Conservation (phyloP, 768 basidiomycete species). For the Leccinum imitatum region DNA sequence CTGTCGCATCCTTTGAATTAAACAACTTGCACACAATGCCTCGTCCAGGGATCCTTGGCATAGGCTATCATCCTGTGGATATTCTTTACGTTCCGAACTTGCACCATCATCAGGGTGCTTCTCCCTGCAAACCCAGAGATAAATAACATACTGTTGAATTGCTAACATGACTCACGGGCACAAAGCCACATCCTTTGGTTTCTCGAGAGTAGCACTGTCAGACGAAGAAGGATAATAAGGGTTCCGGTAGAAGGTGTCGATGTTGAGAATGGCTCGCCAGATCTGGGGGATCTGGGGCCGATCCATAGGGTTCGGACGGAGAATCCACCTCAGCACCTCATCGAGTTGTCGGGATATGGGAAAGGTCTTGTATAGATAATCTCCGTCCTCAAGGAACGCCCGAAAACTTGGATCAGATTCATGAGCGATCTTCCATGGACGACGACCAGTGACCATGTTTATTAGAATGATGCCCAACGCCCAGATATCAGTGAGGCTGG, state of each 20-base stretch:
- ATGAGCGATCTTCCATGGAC: conserved; percentile 16
- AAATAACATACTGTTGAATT: too few relatives aligned
- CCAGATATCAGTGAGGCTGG: conserved; percentile 57
- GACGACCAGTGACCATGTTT: conserved; percentile 69
- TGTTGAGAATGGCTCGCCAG: conserved; percentile 13
- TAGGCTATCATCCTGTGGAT: neutral
- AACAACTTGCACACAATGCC: neutral
- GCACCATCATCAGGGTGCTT: neutral
- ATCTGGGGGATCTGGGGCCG: conserved; percentile 21
- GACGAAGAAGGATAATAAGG: neutral
- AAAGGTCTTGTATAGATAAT: conserved; percentile 15
- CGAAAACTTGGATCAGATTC: conserved; percentile 10
- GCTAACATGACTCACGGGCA: neutral
- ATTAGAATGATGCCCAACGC: conserved; percentile 76
- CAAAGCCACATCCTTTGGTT: neutral
- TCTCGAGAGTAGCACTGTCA: neutral
- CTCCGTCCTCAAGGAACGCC: conserved; percentile 16
- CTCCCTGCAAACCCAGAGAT: neutral
- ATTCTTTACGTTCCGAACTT: neutral
- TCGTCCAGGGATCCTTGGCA: neutral
- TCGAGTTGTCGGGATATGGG: conserved; percentile 18
- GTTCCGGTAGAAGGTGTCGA: conserved; percentile 17
- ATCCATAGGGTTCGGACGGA: conserved; percentile 14
- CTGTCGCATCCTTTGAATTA: neutral
- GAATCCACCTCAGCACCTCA: conserved; percentile 18